phyloP scores from a whole-genome alignment of 208 protist species.

The Acanthamoeba lenticulata region DNA sequence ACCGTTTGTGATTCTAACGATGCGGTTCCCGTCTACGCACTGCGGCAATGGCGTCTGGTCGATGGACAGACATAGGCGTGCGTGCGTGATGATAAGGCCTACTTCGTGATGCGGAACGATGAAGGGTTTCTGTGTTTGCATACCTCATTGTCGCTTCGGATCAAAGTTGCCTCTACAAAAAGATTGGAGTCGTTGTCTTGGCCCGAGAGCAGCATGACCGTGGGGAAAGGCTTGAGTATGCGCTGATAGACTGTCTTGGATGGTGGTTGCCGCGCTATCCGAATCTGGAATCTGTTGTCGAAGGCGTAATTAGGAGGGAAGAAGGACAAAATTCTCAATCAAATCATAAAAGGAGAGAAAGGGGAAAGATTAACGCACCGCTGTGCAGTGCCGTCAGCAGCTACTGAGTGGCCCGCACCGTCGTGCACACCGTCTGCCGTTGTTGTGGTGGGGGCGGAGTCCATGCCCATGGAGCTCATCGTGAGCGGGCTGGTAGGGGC shows the following conservation, averaged over 20 bases:
- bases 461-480: constrained; percentile 24
- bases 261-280: constrained; percentile 81
- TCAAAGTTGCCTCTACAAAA: constrained; percentile 80
- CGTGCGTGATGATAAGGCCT: background rate
- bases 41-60: constrained; percentile 33
- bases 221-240: constrained; percentile 83
- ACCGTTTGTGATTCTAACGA: constrained; percentile 74
- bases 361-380: background rate
- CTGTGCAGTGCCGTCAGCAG: constrained; percentile 39
- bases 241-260: constrained; percentile 80
- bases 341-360: background rate
- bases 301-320: background rate
- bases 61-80: background rate
- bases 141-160: constrained; percentile 73
- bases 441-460: background rate
- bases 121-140: no score
- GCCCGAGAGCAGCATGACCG: constrained; percentile 76
- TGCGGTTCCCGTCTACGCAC: constrained; percentile 80
- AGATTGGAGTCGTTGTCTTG: constrained; percentile 74
- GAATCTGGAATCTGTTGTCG: constrained; percentile 67
- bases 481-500: background rate
- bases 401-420: background rate
- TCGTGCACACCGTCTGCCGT: background rate
- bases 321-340: background rate
- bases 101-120: background rate